A percentile compares a stretch with the other conserved stretches of the same genome.
These are phyloP conservation scores for Pueraria montana DNA, from an alignment of 306 rosid genomes.

Conservation along the genomic window DNA sequence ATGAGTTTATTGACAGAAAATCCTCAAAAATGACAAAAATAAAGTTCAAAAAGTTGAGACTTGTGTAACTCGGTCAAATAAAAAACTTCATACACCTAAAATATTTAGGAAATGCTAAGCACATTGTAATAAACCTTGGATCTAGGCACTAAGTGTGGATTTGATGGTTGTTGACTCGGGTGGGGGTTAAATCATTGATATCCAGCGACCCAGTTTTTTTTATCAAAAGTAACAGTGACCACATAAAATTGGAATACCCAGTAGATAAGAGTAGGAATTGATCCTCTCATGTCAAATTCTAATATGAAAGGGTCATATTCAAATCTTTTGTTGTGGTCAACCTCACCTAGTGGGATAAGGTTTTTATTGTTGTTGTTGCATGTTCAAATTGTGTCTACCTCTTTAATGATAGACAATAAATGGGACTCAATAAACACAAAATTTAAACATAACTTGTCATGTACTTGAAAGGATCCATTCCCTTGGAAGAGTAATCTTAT, in stretches of 20 bases:
- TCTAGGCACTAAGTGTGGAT: conserved; percentile 77
- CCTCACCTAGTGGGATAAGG: background rate
- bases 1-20: conserved; percentile 29
- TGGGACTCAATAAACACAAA: background rate
- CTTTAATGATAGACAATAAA: background rate
- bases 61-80: background rate
- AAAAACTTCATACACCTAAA: conserved; percentile 37
- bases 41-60: conserved; percentile 2
- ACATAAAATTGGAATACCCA: conserved; percentile 36
- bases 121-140: conserved; percentile 64
- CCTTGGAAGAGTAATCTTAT: conserved; percentile 5
- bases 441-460: background rate
- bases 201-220: conserved; percentile 64
- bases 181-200: conserved; percentile 75
- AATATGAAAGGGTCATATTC: background rate
- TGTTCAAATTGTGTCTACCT: background rate
- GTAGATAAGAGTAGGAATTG: background rate
- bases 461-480: background rate
- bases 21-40: conserved; percentile 37
- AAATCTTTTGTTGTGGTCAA: background rate
- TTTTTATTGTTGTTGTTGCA: no score
- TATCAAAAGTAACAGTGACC: conserved; percentile 39
- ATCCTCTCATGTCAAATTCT: background rate
- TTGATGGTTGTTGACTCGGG: conserved; percentile 80
- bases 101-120: conserved; percentile 31